Evolutionary conservation across 805 yeast species (phyloP).

Genomic region (Starmerella bombi): DNA sequence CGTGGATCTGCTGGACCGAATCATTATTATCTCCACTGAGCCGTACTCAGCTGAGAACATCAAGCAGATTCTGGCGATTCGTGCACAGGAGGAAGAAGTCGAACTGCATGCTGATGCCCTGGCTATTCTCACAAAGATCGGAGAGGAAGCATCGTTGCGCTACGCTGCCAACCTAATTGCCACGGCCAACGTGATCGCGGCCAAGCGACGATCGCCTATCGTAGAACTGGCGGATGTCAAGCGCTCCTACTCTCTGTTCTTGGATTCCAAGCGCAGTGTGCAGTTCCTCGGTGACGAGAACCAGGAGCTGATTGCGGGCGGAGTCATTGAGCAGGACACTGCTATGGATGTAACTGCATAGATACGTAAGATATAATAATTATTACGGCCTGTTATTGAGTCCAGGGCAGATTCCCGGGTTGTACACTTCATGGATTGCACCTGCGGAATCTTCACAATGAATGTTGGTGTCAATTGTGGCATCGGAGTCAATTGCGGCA

Average conservation of each 20-base stretch:
- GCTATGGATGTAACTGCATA: too few relatives aligned
- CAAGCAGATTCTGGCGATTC: conserved; percentile 68
- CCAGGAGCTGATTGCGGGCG: not conserved
- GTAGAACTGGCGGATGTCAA: conserved; percentile 76
- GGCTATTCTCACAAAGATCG: conserved; percentile 77
- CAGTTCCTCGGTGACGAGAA: conserved; percentile 40
- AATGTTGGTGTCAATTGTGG: too few relatives aligned
- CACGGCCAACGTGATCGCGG: conserved; percentile 76
- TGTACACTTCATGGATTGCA: too few relatives aligned
- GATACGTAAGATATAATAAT: too few relatives aligned
- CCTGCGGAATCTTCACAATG: too few relatives aligned
- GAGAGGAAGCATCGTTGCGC: conserved; percentile 78
- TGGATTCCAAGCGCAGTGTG: conserved; percentile 83
- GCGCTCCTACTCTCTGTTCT: conserved; percentile 71
- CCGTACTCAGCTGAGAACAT: conserved; percentile 72
- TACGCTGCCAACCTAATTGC: conserved; percentile 85
- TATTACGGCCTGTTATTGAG: too few relatives aligned
- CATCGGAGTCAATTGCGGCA: too few relatives aligned
- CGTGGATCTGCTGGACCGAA: conserved; percentile 81
- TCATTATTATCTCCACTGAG: conserved; percentile 79
- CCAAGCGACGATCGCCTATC: conserved; percentile 55
- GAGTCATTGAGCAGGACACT: too few relatives aligned
- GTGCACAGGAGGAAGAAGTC: conserved; percentile 91
- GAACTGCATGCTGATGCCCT: conserved; percentile 71
- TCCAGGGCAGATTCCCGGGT: too few relatives aligned